Evolutionary conservation across 352 stramenopile species (phyloP).

Genomic region (Globisporangium acanthophoron): DNA sequence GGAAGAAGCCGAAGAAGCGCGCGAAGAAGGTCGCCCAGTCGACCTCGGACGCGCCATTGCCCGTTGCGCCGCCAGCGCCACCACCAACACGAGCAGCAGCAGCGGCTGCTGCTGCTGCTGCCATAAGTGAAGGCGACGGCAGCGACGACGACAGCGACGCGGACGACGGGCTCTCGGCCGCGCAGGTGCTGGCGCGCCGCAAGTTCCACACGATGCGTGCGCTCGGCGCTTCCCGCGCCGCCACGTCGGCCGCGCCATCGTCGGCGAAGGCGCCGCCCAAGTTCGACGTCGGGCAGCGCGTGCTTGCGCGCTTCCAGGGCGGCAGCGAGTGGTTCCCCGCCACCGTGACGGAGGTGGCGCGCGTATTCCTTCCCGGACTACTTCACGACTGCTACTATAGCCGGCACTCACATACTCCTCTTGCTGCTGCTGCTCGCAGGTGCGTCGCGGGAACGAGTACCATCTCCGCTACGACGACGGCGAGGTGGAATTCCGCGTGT

Average conservation of each 20-base stretch:
- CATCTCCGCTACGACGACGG: constrained; percentile 77
- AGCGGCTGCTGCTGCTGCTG: neutral
- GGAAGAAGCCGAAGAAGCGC: constrained; percentile 50
- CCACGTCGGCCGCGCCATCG: constrained; percentile 9
- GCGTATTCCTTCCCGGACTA: neutral
- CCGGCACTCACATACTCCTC: neutral
- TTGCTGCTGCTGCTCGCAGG: constrained; percentile 12
- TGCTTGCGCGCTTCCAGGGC: constrained; percentile 57
- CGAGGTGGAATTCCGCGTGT: constrained; percentile 65
- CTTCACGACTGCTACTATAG: neutral
- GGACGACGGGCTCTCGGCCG: constrained; percentile 52
- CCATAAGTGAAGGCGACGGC: constrained; percentile 21
- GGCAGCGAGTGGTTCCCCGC: constrained; percentile 60
- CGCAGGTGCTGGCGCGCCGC: constrained; percentile 52
- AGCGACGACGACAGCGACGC: constrained; percentile 39
- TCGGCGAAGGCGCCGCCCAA: constrained; percentile 14
- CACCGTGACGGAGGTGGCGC: constrained; percentile 46
- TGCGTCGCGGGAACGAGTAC: constrained; percentile 64
- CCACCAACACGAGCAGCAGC: neutral
- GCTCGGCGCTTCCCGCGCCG: constrained; percentile 24
- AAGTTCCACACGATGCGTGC: constrained; percentile 53
- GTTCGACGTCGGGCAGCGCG: constrained; percentile 35
- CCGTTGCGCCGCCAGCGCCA: neutral
- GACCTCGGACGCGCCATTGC: neutral
- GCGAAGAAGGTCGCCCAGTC: constrained; percentile 22